phyloP scores from a whole-genome alignment of 1,139 yeast species.

The Magnusiomyces suaveolens region DNA sequence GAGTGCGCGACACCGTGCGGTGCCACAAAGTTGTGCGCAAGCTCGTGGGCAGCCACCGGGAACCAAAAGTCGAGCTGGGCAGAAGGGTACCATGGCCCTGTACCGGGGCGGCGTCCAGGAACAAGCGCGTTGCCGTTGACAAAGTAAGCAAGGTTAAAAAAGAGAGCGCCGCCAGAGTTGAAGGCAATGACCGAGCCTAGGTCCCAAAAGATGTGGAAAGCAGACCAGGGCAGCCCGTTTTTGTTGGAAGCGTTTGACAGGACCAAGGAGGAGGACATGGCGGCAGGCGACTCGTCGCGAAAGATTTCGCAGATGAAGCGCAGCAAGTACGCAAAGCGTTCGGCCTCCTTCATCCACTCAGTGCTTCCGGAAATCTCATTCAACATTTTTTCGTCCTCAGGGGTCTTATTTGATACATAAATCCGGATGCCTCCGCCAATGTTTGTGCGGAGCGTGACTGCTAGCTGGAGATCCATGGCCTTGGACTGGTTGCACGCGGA shows the following conservation, averaged over 20 bases:
- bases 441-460: neutral
- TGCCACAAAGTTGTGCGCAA: slow-evolving; percentile 34
- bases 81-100: slow-evolving; percentile 16
- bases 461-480: neutral
- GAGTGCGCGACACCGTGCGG: slow-evolving; percentile 35
- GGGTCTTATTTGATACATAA: neutral
- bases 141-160: slow-evolving; percentile 32
- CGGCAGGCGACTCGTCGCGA: neutral
- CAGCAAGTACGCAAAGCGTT: slow-evolving; percentile 14
- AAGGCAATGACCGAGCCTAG: slow-evolving; percentile 29
- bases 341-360: slow-evolving; percentile 8
- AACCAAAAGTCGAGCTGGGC: slow-evolving; percentile 33
- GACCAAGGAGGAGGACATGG: neutral
- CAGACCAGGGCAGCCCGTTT: slow-evolving; percentile 19
- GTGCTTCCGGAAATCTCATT: neutral
- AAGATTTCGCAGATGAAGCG: neutral
- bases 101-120: slow-evolving; percentile 14
- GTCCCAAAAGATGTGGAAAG: slow-evolving; percentile 28
- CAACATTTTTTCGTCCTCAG: neutral
- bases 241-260: neutral
- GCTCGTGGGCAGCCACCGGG: slow-evolving; percentile 35
- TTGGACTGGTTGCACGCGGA: neutral
- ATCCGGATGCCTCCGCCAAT: slow-evolving; percentile 1
- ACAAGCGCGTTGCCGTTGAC: slow-evolving; percentile 15
- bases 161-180: slow-evolving; percentile 29